Evolutionary conservation across 345 rosid genomes (phyloP).

Genomic region (Turnera subulata): DNA sequence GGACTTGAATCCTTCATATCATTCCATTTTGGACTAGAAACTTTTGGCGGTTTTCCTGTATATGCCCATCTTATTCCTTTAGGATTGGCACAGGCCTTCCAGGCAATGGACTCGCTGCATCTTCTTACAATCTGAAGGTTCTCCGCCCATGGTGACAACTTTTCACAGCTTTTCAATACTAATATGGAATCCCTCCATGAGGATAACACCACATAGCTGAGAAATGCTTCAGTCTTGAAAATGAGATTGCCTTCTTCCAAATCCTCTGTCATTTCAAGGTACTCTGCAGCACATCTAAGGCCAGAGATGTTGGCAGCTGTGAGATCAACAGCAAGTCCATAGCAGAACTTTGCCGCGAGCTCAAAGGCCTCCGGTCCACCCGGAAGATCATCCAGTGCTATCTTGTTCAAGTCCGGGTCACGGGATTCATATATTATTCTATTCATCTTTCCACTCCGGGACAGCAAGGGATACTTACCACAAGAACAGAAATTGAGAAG

Average conservation of each 20-base stretch:
- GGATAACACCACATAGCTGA: constrained; percentile 89
- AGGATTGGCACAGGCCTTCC: constrained; percentile 98
- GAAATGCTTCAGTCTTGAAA: constrained; percentile 96
- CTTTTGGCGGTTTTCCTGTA: constrained; percentile 63
- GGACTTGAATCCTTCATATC: constrained; percentile 79
- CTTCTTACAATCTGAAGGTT: constrained; percentile 92
- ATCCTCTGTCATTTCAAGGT: constrained; percentile 99
- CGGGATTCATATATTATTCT: constrained; percentile 78
- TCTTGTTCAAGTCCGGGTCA: constrained; percentile 49
- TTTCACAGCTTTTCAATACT: constrained; percentile 82
- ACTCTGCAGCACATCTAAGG: constrained; percentile 89
- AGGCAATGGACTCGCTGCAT: constrained; percentile 96
- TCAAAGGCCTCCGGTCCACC: constrained; percentile 90
- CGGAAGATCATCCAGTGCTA: constrained; percentile 69
- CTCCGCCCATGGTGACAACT: constrained; percentile 95
- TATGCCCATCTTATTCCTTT: constrained; percentile 95
- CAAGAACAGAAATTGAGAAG: constrained; percentile 12
- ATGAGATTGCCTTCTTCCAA: constrained; percentile 95
- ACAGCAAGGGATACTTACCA: constrained; percentile 82
- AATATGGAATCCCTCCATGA: constrained; percentile 96
- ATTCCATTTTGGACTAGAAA: constrained; percentile 80
- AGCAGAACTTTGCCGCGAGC: constrained; percentile 93
- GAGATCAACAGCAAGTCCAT: constrained; percentile 88
- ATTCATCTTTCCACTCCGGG: constrained; percentile 90
- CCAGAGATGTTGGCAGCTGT: constrained; percentile 89